These are phyloP conservation scores for Verticillium dahliae DNA, from an alignment of 2,329 filamentous ascomycete genomes.

Conservation along the genomic window DNA sequence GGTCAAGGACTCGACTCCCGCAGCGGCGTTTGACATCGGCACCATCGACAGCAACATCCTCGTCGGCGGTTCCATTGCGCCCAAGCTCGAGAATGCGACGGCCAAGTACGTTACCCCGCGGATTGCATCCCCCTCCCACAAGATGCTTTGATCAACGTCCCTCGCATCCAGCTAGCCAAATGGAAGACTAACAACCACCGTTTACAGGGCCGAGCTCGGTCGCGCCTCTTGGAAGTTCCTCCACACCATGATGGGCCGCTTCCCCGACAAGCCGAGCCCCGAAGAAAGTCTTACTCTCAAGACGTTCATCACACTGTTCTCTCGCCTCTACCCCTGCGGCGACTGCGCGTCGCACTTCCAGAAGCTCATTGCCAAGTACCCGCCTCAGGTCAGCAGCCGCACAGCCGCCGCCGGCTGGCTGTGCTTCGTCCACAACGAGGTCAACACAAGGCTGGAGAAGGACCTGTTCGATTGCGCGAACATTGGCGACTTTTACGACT, in stretches of 20 bases:
- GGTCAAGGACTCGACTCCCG: conserved; percentile 12
- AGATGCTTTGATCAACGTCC: neutral
- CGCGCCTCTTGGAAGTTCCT: conserved; percentile 64
- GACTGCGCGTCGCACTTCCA: conserved; percentile 65
- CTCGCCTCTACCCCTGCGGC: conserved; percentile 63
- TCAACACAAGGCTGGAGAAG: conserved; percentile 59
- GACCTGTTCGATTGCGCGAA: conserved; percentile 57
- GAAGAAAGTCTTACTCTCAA: conserved; percentile 58
- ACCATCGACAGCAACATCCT: conserved; percentile 43
- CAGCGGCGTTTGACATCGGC: conserved; percentile 27
- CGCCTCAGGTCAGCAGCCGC: conserved; percentile 58
- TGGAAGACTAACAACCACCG: neutral
- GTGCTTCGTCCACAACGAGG: conserved; percentile 61
- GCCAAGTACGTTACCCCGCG: conserved; percentile 50
- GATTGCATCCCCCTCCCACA: neutral
- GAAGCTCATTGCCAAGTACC: conserved; percentile 52
- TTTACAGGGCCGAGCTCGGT: conserved; percentile 53
- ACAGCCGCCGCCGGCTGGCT: conserved; percentile 62
- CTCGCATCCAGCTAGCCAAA: neutral
- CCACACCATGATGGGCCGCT: conserved; percentile 65
- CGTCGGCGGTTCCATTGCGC: conserved; percentile 66
- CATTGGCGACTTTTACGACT: conserved; percentile 67
- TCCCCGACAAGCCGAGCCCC: conserved; percentile 56
- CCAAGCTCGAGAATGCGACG: conserved; percentile 77
- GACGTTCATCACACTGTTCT: conserved; percentile 60